These are phyloP conservation scores for Lunularia cruciata DNA, from an alignment of 225 moss, liverwort and hornwort species.

Conservation along the genomic window DNA sequence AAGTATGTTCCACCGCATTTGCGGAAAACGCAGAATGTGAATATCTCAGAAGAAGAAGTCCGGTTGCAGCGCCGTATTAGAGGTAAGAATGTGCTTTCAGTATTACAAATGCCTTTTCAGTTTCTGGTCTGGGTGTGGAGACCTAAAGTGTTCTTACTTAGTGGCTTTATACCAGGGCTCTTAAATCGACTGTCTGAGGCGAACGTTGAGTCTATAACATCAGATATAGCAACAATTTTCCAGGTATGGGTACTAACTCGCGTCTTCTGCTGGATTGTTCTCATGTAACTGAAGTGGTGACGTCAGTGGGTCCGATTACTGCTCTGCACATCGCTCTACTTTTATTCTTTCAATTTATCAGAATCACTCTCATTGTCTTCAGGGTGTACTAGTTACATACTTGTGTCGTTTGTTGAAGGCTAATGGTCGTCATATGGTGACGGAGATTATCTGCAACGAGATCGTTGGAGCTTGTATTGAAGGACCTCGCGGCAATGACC, in stretches of 20 bases:
- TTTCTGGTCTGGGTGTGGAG: background rate
- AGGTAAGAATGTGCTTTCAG: conserved; percentile 43
- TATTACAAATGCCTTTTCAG: background rate
- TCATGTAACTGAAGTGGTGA: no score
- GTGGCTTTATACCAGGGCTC: conserved; percentile 48
- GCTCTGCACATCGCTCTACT: background rate
- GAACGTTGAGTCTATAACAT: conserved; percentile 89
- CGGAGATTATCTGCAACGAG: conserved; percentile 73
- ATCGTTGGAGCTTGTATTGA: conserved; percentile 86
- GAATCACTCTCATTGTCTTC: no score
- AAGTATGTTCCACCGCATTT: conserved; percentile 91
- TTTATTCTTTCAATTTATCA: no score
- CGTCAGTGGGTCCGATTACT: background rate
- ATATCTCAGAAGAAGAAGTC: conserved; percentile 62
- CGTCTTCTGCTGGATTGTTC: background rate
- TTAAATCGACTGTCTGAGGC: conserved; percentile 91
- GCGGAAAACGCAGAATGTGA: conserved; percentile 53
- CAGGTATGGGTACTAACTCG: no score
- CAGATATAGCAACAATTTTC: conserved; percentile 77
- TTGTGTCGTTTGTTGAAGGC: conserved; percentile 40
- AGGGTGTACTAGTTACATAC: no score
- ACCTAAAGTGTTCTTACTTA: background rate
- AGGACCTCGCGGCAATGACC: conserved; percentile 98
- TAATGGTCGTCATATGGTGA: conserved; percentile 79
- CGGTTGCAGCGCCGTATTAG: conserved; percentile 80